Base-by-base conservation (phyloP, 352 stramenopile genomes). In the Phytopythium kandeliae region DNA sequence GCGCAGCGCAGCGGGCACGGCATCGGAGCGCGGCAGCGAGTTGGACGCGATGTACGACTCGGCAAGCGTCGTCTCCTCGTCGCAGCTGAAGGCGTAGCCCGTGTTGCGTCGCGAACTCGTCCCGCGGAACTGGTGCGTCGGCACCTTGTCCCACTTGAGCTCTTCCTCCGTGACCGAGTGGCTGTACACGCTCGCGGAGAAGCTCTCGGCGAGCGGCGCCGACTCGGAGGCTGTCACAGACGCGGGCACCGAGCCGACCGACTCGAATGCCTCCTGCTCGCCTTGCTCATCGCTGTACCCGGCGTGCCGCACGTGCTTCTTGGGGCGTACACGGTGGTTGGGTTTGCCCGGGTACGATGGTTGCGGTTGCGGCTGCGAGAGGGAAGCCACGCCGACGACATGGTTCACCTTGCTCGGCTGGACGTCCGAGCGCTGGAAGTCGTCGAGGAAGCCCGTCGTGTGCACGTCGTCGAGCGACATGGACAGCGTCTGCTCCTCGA, bases 1-100 rank as follows among this genome's bases (percentile, higher is more conserved):
- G 36, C 78, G 75, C 49, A 85, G 70, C 13, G 78, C 78, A 12
- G 71, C 71, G 10, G 71, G 70, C 44, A 87, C 69, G 36, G 78
- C 78, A 22, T 89, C 74, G 19, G 78, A 86, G 25, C 71, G 65
- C n/a, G 71, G 71, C 46, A 86, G 54, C 57, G 75, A 86, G 57
- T 86, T 90, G 15, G 81, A 90, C 17, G 81, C 81, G 43, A 92
- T 92, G 62, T 89, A 89, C 56, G 77, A 89, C 65, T 92, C 82
- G 42, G 76, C 82, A 16, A 89, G 50, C 38, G 82, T 90, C 41
- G 82, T 92, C 54, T 88, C 77, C 46, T 92, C 79, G 55, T 92
- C 82, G 58, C 78, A 91, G 54, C 79, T 91, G 60, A 92, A 92
- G 26, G 82, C 82, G 48, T 71, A 92, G 40, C 82, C 82, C 10